Evolutionary conservation across 2,329 filamentous ascomycete species (phyloP).

Genomic region (Rhytidhysteron rufulum): DNA sequence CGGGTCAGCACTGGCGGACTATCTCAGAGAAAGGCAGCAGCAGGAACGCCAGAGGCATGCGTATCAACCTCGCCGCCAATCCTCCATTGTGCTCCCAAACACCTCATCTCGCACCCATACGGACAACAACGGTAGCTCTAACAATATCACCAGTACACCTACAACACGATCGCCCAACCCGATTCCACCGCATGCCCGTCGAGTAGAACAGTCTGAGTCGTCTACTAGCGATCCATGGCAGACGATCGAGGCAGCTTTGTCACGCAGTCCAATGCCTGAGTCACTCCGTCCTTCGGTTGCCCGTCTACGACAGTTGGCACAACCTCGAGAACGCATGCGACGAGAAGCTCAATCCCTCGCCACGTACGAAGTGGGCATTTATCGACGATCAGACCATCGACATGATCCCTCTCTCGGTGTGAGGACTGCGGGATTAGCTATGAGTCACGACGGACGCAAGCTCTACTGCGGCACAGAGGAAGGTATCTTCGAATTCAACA

Average conservation of each 20-base stretch:
- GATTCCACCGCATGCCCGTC: slow-evolving; percentile 28
- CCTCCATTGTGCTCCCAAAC: slow-evolving; percentile 37
- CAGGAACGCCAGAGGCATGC: slow-evolving; percentile 7
- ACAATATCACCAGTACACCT: slow-evolving; percentile 26
- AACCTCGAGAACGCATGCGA: slow-evolving; percentile 34
- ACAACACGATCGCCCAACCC: slow-evolving; percentile 28
- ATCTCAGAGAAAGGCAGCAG: slow-evolving; percentile 14
- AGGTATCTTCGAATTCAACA: slow-evolving; percentile 70
- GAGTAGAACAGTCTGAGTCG: slow-evolving; percentile 25
- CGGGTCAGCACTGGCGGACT: slow-evolving; percentile 8
- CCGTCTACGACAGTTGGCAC: slow-evolving; percentile 32
- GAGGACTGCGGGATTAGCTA: slow-evolving; percentile 46
- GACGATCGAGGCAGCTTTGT: slow-evolving; percentile 46
- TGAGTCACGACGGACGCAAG: slow-evolving; percentile 45
- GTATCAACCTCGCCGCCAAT: slow-evolving; percentile 33
- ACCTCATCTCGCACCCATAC: slow-evolving; percentile 5
- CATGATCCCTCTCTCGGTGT: slow-evolving; percentile 36
- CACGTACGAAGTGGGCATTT: slow-evolving; percentile 18
- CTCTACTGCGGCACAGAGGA: slow-evolving; percentile 56
- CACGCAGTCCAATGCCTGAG: slow-evolving; percentile 29
- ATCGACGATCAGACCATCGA: slow-evolving; percentile 20
- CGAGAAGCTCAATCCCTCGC: slow-evolving; percentile 25
- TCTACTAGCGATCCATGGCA: slow-evolving; percentile 44
- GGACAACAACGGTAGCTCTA: slow-evolving; percentile 3
- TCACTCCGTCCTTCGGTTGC: slow-evolving; percentile 24